A percentile compares a stretch with the other conserved stretches of the same genome.
Conservation (phyloP, 169 alveolate species). For the Perkinsus olseni region DNA sequence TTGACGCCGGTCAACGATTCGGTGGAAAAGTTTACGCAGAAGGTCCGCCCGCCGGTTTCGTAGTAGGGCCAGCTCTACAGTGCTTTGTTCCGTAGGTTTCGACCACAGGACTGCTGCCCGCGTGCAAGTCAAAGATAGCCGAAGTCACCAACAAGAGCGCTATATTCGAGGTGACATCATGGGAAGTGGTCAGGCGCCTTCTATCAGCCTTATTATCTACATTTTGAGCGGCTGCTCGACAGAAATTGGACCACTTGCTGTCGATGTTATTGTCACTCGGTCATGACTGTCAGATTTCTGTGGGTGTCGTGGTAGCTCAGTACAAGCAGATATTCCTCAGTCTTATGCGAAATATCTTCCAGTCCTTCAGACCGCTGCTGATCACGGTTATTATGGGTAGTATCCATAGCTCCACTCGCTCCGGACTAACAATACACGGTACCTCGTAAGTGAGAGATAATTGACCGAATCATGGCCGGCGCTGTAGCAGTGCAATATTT, state of each 20-base stretch:
- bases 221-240: too few relatives aligned
- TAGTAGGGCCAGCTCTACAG: background rate
- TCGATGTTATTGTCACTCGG: too few relatives aligned
- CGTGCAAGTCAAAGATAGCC: background rate
- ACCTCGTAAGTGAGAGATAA: too few relatives aligned
- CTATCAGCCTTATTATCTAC: too few relatives aligned
- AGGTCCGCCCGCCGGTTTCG: background rate
- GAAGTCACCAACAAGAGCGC: background rate
- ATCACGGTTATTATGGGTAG: background rate
- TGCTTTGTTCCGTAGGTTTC: background rate
- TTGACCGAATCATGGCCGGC: too few relatives aligned
- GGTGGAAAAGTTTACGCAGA: background rate
- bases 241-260: too few relatives aligned
- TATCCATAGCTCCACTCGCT: background rate
- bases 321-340: background rate
- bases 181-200: background rate
- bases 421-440: background rate
- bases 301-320: background rate
- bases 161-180: background rate
- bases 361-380: conserved; percentile 1
- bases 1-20: background rate
- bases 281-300: background rate
- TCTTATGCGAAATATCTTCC: background rate
- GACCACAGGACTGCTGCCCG: background rate
- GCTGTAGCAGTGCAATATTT: too few relatives aligned